Conservation (phyloP, 1,139 yeast species). For the Taiozyma sp. region DNA sequence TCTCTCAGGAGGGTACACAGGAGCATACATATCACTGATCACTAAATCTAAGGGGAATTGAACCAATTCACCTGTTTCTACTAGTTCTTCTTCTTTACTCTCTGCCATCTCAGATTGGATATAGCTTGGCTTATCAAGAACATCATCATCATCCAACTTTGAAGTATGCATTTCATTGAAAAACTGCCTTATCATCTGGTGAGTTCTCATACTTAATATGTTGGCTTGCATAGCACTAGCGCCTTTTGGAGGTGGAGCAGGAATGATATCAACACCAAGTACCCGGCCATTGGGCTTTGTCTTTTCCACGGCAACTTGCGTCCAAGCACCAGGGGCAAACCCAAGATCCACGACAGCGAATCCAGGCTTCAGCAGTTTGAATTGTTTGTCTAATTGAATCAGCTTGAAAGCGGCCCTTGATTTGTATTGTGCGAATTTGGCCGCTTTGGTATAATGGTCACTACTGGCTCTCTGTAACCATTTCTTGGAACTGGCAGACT, state of each 20-base stretch:
- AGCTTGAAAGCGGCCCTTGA: conserved; percentile 93
- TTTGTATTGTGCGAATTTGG: conserved; percentile 57
- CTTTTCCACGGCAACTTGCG: conserved; percentile 67
- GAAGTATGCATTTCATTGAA: conserved; percentile 30
- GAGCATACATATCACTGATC: conserved; percentile 84
- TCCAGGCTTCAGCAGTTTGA: conserved; percentile 49
- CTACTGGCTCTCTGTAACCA: conserved; percentile 72
- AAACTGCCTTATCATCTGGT: conserved; percentile 50
- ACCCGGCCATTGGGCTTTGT: conserved; percentile 59
- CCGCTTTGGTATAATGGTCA: conserved; percentile 63
- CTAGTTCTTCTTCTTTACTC: conserved; percentile 5
- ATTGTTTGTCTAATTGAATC: conserved; percentile 62
- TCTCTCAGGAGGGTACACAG: conserved; percentile 60
- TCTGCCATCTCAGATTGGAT: conserved; percentile 18
- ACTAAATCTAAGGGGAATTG: conserved; percentile 57
- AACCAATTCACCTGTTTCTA: conserved; percentile 3
- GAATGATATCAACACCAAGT: conserved; percentile 81
- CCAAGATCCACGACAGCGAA: conserved; percentile 82
- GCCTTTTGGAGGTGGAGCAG: conserved; percentile 76
- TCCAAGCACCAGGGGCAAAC: conserved; percentile 96
- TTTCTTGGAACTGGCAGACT: conserved; percentile 39
- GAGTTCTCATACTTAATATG: conserved; percentile 65
- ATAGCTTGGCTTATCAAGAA: conserved; percentile 15
- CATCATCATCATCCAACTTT: conserved; percentile 2
- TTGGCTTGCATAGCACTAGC: conserved; percentile 84